These are phyloP conservation scores for Gossypium stocksii DNA, from an alignment of 345 rosid species.

Conservation along the genomic window DNA sequence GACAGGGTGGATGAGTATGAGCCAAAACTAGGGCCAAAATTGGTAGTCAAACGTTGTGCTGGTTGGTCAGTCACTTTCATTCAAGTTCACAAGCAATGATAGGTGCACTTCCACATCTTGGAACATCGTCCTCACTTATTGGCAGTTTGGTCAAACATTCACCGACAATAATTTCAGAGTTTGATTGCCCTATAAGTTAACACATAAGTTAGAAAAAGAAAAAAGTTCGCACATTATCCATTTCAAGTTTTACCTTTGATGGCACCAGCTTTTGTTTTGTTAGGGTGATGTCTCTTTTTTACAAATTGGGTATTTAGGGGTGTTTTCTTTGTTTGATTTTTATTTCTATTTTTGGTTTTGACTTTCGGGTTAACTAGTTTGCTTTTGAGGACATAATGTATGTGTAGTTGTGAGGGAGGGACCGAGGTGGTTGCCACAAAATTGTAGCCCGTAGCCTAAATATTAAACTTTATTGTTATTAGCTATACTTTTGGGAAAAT, in stretches of 20 bases:
- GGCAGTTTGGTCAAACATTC: constrained; percentile 76
- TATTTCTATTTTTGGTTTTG: neutral
- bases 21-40: constrained; percentile 62
- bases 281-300: neutral
- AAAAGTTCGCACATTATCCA: no score
- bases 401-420: neutral
- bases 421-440: neutral
- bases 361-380: neutral
- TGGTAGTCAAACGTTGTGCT: constrained; percentile 57
- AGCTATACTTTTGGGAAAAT: neutral
- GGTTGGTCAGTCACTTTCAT: constrained; percentile 53
- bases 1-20: constrained; percentile 53
- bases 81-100: constrained; percentile 55
- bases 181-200: constrained; percentile 5
- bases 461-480: neutral
- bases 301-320: neutral
- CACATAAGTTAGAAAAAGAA: neutral
- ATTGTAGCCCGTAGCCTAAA: constrained; percentile 19
- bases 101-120: constrained; percentile 53
- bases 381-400: no score
- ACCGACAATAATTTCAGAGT: constrained; percentile 58
- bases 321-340: no score
- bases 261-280: neutral
- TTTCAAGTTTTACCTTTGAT: constrained; percentile 13
- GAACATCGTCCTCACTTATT: constrained; percentile 54